These are phyloP conservation scores for Cladosporium sp. DNA, from an alignment of 2,329 filamentous ascomycete species.

Conservation along the genomic window DNA sequence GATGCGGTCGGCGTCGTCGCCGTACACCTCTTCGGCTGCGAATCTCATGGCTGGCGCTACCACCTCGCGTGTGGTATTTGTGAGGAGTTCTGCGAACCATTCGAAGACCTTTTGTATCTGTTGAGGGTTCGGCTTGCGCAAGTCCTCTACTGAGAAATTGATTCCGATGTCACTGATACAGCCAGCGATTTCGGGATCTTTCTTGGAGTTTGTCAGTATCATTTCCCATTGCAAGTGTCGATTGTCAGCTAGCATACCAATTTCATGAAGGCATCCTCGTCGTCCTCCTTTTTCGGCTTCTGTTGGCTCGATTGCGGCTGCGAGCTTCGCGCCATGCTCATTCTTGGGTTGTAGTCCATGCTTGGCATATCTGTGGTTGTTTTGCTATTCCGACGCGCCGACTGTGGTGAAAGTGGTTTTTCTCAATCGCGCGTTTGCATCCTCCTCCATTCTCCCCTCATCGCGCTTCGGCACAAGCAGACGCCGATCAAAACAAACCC, in stretches of 20 bases:
- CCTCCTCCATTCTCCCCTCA: not conserved
- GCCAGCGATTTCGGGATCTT: conserved; percentile 78
- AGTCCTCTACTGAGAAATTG: conserved; percentile 76
- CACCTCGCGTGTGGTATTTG: conserved; percentile 88
- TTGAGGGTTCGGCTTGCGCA: conserved; percentile 88
- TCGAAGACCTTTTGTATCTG: conserved; percentile 98
- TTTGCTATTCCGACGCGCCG: not conserved
- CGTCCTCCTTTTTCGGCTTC: conserved; percentile 40
- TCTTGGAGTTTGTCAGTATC: conserved; percentile 36
- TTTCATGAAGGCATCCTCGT: conserved; percentile 49
- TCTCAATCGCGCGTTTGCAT: not conserved
- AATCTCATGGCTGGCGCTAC: conserved; percentile 94
- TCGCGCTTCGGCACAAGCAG: not conserved
- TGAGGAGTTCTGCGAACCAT: conserved; percentile 90
- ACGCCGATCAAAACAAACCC: conserved; percentile 1
- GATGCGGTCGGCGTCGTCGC: conserved; percentile 72
- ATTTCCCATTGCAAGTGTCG: not conserved
- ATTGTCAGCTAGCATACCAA: conserved; percentile 34
- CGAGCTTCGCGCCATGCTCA: conserved; percentile 46
- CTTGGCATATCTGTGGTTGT: conserved; percentile 23
- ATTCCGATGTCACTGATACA: conserved; percentile 98
- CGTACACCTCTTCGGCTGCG: conserved; percentile 80
- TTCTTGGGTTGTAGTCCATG: conserved; percentile 49
- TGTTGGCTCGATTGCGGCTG: conserved; percentile 33
- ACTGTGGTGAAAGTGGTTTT: not conserved